These are phyloP conservation scores for Mikania micrantha DNA, from an alignment of 129 eudicot species.

Conservation along the genomic window DNA sequence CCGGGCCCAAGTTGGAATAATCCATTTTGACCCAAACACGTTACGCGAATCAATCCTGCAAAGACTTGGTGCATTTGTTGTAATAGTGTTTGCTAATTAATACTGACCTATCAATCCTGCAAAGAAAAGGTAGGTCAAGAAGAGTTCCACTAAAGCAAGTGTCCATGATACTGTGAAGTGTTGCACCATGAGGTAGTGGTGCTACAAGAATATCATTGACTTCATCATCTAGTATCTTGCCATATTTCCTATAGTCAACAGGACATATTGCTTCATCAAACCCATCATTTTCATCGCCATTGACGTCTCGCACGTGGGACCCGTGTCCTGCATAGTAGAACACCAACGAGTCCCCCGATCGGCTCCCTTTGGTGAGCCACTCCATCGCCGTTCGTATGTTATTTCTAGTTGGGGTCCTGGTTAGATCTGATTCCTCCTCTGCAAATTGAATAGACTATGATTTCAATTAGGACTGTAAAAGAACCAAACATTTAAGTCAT, in stretches of 20 bases:
- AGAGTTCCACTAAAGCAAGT: slow-evolving; percentile 71
- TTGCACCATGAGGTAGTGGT: slow-evolving; percentile 62
- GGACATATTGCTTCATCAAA: slow-evolving; percentile 64
- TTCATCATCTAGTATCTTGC: slow-evolving; percentile 74
- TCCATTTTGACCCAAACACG: not conserved
- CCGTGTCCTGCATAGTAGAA: slow-evolving; percentile 77
- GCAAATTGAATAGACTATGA: too few relatives aligned
- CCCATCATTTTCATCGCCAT: slow-evolving; percentile 66
- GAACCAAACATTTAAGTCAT: too few relatives aligned
- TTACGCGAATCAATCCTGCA: too few relatives aligned
- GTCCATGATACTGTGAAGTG: slow-evolving; percentile 65
- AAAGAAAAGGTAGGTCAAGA: slow-evolving; percentile 54
- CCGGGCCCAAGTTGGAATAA: not conserved
- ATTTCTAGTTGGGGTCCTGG: slow-evolving; percentile 44
- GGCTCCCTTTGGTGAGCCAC: slow-evolving; percentile 58
- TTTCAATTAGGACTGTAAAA: too few relatives aligned
- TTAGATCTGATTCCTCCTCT: slow-evolving; percentile 50
- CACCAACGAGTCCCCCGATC: slow-evolving; percentile 74
- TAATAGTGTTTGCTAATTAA: not conserved
- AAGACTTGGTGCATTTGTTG: not conserved
- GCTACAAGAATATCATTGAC: slow-evolving; percentile 56
- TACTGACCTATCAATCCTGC: slow-evolving; percentile 47
- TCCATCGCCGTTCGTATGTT: slow-evolving; percentile 45
- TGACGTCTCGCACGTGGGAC: slow-evolving; percentile 37
- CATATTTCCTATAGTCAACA: slow-evolving; percentile 51